Evolutionary conservation across 1,284 basidiomycete species (phyloP).

Genomic region (Cutaneotrichosporon dermatis): DNA sequence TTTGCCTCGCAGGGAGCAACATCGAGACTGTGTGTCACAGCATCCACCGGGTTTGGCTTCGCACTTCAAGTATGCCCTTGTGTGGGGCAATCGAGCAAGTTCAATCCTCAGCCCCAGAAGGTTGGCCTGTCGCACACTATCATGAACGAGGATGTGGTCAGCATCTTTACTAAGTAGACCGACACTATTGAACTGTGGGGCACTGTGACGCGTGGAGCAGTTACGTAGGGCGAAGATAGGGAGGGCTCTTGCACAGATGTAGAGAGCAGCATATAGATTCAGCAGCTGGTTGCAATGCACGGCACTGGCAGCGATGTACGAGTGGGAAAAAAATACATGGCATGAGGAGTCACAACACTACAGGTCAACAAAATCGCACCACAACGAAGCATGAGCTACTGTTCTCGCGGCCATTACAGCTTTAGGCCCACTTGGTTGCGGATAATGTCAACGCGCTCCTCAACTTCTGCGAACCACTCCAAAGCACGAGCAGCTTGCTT

Average conservation of each 20-base stretch:
- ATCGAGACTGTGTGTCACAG: constrained; percentile 92
- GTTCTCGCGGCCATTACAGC: constrained; percentile 3
- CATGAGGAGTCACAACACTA: neutral
- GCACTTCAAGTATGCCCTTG: constrained; percentile 82
- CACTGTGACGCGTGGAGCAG: too few species aligned
- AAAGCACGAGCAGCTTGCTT: constrained; percentile 66
- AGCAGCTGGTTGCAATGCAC: too few species aligned
- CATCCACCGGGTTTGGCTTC: constrained; percentile 83
- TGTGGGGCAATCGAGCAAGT: constrained; percentile 92
- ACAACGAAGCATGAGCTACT: too few species aligned
- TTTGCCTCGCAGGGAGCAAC: constrained; percentile 84
- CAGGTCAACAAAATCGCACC: too few species aligned
- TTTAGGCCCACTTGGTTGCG: constrained; percentile 42
- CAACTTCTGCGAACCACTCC: constrained; percentile 64
- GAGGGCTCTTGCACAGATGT: too few species aligned
- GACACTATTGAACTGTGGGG: neutral
- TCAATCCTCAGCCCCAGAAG: constrained; percentile 87
- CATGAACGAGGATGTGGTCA: constrained; percentile 81
- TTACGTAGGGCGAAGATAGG: too few species aligned
- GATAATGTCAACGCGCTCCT: constrained; percentile 58
- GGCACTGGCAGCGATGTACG: too few species aligned
- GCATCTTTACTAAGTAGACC: constrained; percentile 49
- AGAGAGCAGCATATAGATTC: neutral
- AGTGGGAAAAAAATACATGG: neutral
- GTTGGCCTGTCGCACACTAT: constrained; percentile 80